phyloP scores from a whole-genome alignment of 1,284 basidiomycete species.

The Trametes sp. region DNA sequence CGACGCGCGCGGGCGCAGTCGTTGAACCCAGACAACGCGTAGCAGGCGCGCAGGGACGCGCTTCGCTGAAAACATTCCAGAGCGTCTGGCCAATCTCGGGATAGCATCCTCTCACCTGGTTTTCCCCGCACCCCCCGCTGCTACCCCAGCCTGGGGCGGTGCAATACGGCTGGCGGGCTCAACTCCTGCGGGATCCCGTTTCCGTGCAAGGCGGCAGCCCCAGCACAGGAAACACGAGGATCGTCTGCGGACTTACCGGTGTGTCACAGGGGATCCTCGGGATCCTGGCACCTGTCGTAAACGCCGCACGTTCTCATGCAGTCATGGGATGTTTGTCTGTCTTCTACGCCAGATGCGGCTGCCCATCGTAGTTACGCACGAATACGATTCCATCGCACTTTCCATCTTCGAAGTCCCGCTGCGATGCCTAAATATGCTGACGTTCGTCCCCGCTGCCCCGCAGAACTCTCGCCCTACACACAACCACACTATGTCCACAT shows the following conservation, averaged over 20 bases:
- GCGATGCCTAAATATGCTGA: conserved; percentile 14
- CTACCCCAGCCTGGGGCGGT: no score
- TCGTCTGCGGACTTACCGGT: background rate
- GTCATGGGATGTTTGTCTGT: background rate
- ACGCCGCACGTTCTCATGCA: conserved; percentile 2
- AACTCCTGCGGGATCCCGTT: no score
- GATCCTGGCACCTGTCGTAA: background rate
- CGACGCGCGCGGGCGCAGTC: background rate
- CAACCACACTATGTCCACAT: conserved; percentile 55
- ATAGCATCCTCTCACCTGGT: background rate
- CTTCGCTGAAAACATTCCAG: background rate
- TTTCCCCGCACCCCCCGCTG: background rate
- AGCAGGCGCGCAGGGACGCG: conserved; percentile 1
- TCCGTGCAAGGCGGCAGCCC: no score
- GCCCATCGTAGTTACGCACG: background rate
- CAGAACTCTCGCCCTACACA: conserved; percentile 44
- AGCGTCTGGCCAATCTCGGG: background rate
- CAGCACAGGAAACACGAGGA: no score
- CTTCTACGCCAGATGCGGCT: background rate
- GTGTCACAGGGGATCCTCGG: background rate
- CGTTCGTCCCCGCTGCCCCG: background rate
- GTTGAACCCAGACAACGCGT: background rate
- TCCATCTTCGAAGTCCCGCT: background rate
- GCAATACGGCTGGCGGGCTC: no score
- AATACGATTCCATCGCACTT: background rate